phyloP scores from a whole-genome alignment of 345 rosid species.

The Erucastrum elatum region DNA sequence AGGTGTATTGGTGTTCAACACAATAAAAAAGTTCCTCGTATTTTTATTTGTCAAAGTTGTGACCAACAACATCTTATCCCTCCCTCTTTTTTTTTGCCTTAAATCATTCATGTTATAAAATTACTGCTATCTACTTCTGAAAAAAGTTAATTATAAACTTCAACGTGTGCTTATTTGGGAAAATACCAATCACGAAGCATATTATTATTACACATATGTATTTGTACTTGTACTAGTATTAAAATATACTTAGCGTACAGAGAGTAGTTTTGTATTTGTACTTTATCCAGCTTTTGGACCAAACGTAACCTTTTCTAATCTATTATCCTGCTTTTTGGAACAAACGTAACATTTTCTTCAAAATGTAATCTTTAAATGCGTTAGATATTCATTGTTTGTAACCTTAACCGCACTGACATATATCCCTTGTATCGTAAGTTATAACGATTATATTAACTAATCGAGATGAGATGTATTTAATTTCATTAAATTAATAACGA shows the following conservation, averaged over 20 bases:
- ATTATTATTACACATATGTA: background rate
- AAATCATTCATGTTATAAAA: conserved; percentile 8
- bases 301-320: background rate
- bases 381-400: background rate
- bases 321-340: background rate
- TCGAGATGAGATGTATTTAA: background rate
- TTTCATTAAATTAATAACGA: background rate
- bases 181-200: background rate
- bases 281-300: background rate
- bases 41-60: conserved; percentile 80
- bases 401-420: background rate
- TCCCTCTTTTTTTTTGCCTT: conserved; percentile 52
- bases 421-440: background rate
- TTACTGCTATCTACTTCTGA: background rate
- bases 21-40: conserved; percentile 61
- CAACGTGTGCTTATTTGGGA: background rate
- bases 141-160: background rate
- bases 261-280: background rate
- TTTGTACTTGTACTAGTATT: background rate
- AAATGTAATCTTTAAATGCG: background rate
- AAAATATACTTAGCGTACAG: background rate
- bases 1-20: conserved; percentile 72
- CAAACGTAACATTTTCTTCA: background rate
- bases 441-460: background rate
- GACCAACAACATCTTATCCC: conserved; percentile 64